A percentile compares a stretch with the other conserved stretches of the same genome.
These are phyloP conservation scores for Mortierella sp. DNA, from an alignment of 371 early-diverging fungal genomes.

Conservation along the genomic window DNA sequence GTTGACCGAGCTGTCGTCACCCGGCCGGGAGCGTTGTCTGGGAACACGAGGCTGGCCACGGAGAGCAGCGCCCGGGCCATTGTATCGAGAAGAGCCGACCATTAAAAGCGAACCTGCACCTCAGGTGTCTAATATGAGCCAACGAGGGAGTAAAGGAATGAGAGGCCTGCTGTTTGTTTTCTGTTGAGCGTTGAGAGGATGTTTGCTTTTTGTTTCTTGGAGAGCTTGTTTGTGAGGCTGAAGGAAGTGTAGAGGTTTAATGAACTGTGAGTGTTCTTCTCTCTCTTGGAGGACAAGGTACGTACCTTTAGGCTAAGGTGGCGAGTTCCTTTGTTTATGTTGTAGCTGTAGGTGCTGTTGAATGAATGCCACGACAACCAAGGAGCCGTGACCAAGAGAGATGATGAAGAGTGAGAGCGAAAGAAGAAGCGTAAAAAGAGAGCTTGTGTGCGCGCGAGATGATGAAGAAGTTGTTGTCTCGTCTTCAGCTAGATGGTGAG, in stretches of 20 bases:
- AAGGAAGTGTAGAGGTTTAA: too few species aligned
- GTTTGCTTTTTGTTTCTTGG: not conserved
- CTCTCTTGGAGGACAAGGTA: not conserved
- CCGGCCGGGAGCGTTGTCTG: constrained; percentile 23
- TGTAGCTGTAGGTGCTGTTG: not conserved
- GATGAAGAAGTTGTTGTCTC: not conserved
- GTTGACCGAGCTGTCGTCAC: constrained; percentile 20
- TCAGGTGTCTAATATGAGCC: not conserved
- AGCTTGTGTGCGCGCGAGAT: not conserved
- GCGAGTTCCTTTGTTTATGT: not conserved
- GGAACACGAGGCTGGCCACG: constrained; percentile 54
- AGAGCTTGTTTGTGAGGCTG: not conserved
- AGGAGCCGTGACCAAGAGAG: not conserved
- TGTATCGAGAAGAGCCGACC: constrained; percentile 39
- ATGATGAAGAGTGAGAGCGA: not conserved
- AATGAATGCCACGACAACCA: not conserved
- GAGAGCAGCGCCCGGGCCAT: constrained; percentile 53
- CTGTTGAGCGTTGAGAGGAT: not conserved
- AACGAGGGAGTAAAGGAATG: not conserved
- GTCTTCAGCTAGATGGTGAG: not conserved
- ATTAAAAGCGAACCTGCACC: constrained; percentile 8
- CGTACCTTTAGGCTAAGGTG: not conserved
- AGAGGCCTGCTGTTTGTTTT: not conserved
- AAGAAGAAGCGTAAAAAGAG: not conserved
- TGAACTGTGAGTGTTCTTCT: too few species aligned